A percentile compares a stretch with the other conserved stretches of the same genome.
Conservation (phyloP, 352 stramenopile species). For the Phytopythium helicoides region DNA sequence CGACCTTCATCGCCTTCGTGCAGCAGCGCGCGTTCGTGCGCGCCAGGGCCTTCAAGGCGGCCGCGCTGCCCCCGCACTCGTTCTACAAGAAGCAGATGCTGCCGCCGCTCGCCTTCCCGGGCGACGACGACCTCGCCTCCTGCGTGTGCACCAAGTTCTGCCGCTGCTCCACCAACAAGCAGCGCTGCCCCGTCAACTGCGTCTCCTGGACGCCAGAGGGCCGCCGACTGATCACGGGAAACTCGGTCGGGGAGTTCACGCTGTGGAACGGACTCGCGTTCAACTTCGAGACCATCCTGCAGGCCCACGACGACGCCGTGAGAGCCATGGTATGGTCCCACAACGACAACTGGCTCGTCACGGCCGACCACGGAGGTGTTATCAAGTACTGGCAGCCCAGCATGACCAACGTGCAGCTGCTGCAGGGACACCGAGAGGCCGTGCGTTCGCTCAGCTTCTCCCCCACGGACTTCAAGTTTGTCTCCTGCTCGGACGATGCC, state of each 20-base stretch:
- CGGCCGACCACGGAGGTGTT: constrained; percentile 85
- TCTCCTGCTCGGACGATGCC: constrained; percentile 96
- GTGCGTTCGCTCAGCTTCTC: constrained; percentile 96
- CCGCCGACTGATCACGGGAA: constrained; percentile 94
- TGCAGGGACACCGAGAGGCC: constrained; percentile 85
- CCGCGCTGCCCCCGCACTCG: constrained; percentile 70
- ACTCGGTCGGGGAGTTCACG: constrained; percentile 97
- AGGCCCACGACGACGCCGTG: constrained; percentile 87
- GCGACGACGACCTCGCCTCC: constrained; percentile 66
- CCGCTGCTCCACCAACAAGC: constrained; percentile 89
- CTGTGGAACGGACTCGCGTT: constrained; percentile 98
- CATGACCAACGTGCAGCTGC: constrained; percentile 85
- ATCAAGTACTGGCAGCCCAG: constrained; percentile 93
- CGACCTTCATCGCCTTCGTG: constrained; percentile 83
- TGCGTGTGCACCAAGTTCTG: constrained; percentile 88
- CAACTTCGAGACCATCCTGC: constrained; percentile 97
- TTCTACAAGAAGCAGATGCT: constrained; percentile 87
- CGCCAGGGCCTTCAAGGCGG: constrained; percentile 40
- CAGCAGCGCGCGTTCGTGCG: constrained; percentile 70
- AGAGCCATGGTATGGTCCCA: constrained; percentile 90
- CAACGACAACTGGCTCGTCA: constrained; percentile 90
- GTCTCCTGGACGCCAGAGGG: constrained; percentile 96
- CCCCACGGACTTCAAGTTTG: constrained; percentile 97
- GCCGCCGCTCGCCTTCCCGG: constrained; percentile 55
- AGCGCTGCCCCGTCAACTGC: constrained; percentile 90